phyloP scores from a whole-genome alignment of 805 yeast genomes.

The Candida dajiaensis region DNA sequence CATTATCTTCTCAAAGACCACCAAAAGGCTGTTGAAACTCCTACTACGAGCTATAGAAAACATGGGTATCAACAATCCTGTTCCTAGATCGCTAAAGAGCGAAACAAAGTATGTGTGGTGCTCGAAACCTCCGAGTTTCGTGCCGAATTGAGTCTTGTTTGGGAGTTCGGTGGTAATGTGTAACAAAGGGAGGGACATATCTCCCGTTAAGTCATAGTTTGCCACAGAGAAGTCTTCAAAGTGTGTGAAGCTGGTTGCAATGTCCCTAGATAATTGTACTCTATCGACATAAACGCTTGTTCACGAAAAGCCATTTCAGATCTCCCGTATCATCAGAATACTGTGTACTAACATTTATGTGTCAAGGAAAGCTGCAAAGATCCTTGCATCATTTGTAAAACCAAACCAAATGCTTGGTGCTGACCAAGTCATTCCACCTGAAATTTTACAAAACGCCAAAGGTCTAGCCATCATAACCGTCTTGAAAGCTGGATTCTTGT shows the following conservation, averaged over 20 bases:
- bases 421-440: slow-evolving; percentile 85
- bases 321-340: neutral
- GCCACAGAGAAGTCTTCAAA: too few relatives aligned
- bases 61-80: slow-evolving; percentile 89
- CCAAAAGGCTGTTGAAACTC: neutral
- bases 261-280: too few relatives aligned
- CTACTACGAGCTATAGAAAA: neutral
- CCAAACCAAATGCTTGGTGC: slow-evolving; percentile 93
- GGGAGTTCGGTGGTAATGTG: neutral
- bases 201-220: neutral
- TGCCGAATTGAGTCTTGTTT: neutral
- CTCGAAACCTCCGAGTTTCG: too few relatives aligned
- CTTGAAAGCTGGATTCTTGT: slow-evolving; percentile 92
- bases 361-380: slow-evolving; percentile 82
- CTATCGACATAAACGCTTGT: too few relatives aligned
- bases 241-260: too few relatives aligned
- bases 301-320: too few relatives aligned
- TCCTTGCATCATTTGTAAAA: slow-evolving; percentile 82
- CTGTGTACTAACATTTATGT: slow-evolving; percentile 20
- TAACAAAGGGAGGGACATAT: too few relatives aligned
- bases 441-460: slow-evolving; percentile 79
- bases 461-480: slow-evolving; percentile 92
- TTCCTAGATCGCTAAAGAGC: slow-evolving; percentile 82
- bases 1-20: neutral
- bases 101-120: slow-evolving; percentile 67